phyloP scores from a whole-genome alignment of 2,329 filamentous ascomycete genomes.

The Arthroderma sp. region DNA sequence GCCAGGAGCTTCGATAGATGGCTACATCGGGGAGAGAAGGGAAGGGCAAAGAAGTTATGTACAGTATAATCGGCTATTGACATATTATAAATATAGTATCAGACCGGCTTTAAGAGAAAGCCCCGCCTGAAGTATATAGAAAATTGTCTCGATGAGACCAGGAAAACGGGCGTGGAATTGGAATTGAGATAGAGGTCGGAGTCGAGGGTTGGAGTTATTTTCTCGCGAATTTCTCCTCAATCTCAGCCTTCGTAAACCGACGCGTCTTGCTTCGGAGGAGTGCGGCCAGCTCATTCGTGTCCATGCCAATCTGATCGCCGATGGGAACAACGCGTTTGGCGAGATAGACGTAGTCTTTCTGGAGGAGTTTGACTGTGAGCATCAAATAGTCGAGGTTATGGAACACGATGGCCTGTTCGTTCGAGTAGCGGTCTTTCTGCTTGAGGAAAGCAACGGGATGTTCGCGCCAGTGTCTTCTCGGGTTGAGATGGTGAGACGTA shows the following conservation, averaged over 20 bases:
- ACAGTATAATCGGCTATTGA: no score
- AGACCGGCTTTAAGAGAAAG: no score
- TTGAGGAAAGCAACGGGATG: slow-evolving; percentile 62
- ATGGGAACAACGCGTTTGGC: slow-evolving; percentile 62
- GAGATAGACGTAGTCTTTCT: slow-evolving; percentile 58
- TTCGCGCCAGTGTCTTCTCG: slow-evolving; percentile 66
- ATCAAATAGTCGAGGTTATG: slow-evolving; percentile 71
- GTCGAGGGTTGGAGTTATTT: no score
- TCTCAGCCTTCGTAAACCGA: slow-evolving; percentile 52
- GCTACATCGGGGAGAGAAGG: no score
- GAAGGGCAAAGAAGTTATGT: no score
- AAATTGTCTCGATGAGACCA: no score
- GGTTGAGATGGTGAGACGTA: slow-evolving; percentile 69
- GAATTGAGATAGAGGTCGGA: no score
- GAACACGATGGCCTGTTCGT: slow-evolving; percentile 60
- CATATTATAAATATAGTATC: no score
- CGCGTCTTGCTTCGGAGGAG: slow-evolving; percentile 55
- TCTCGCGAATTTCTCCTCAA: slow-evolving; percentile 18
- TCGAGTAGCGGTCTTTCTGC: slow-evolving; percentile 52
- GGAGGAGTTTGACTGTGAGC: slow-evolving; percentile 54
- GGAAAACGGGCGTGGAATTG: no score
- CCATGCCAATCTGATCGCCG: slow-evolving; percentile 55
- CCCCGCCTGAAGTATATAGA: no score
- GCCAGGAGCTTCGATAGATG: no score
- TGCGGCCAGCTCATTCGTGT: slow-evolving; percentile 46